A percentile compares a stretch with the other conserved stretches of the same genome.
Evolutionary conservation across 768 basidiomycete species (phyloP).

Genomic region (Trametes cubensis): DNA sequence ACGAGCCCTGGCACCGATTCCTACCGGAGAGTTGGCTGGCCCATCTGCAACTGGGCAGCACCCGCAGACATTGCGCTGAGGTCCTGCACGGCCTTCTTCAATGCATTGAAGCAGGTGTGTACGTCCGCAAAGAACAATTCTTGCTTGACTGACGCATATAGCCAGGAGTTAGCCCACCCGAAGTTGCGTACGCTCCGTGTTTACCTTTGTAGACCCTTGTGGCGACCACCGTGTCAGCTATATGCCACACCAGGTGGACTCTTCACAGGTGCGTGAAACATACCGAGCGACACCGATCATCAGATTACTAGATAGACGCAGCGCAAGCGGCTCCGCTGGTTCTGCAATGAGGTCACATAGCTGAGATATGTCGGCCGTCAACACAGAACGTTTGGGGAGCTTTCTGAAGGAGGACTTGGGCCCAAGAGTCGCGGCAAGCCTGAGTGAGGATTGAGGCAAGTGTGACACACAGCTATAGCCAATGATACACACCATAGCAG

Average conservation of each 20-base stretch:
- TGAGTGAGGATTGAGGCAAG: constrained; percentile 33
- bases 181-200: not conserved
- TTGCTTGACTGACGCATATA: constrained; percentile 64
- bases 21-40: constrained; percentile 66
- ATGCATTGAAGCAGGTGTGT: constrained; percentile 69
- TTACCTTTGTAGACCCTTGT: constrained; percentile 54
- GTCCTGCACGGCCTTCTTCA: constrained; percentile 80
- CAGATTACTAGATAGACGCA: constrained; percentile 84
- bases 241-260: not conserved
- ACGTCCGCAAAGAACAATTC: constrained; percentile 84
- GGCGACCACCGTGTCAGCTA: constrained; percentile 14
- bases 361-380: constrained; percentile 80
- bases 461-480: not conserved
- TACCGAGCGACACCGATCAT: constrained; percentile 90
- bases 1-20: constrained; percentile 18
- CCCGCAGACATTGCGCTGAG: constrained; percentile 48
- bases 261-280: constrained; percentile 28
- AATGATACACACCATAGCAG: constrained; percentile 66
- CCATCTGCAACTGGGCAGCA: constrained; percentile 68
- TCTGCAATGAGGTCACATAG: constrained; percentile 80
- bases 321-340: constrained; percentile 84
- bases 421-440: constrained; percentile 91
- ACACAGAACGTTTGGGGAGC: constrained; percentile 79
- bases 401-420: constrained; percentile 86
- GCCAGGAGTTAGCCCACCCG: not conserved